Conservation (phyloP, 192 early-diverging fungal genomes). For the Coemansia sp. region DNA sequence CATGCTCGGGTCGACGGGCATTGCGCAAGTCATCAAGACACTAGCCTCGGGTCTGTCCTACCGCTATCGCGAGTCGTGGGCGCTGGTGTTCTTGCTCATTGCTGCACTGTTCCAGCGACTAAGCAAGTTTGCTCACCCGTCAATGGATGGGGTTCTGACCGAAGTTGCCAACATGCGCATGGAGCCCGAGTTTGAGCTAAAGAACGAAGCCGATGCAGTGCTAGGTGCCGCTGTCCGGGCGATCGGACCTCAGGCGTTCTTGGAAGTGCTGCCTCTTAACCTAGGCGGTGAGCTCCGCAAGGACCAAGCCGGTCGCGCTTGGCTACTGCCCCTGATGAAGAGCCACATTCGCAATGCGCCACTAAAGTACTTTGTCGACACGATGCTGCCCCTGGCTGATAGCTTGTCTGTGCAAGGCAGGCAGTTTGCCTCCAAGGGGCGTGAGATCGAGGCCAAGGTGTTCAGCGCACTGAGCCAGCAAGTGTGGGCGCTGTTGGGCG, state of each 20-base stretch:
- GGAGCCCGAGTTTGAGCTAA: constrained; percentile 80
- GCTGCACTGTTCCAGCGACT: constrained; percentile 80
- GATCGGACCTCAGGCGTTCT: constrained; percentile 78
- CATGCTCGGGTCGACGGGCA: constrained; percentile 66
- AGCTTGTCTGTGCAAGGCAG: constrained; percentile 66
- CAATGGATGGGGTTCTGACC: constrained; percentile 62
- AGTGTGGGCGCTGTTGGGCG: constrained; percentile 84
- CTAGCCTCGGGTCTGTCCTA: constrained; percentile 68
- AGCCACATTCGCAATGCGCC: constrained; percentile 70
- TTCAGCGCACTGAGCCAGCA: constrained; percentile 87
- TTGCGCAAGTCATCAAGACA: constrained; percentile 56
- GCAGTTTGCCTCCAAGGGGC: constrained; percentile 58
- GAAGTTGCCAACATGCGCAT: constrained; percentile 78
- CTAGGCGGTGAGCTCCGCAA: constrained; percentile 61
- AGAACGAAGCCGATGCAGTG: constrained; percentile 81
- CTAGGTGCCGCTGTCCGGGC: constrained; percentile 78
- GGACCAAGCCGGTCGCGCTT: constrained; percentile 73
- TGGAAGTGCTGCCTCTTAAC: constrained; percentile 79
- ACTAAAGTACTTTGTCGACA: constrained; percentile 69
- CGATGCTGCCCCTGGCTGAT: constrained; percentile 79
- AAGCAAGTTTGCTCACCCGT: constrained; percentile 59
- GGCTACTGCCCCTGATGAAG: constrained; percentile 85
- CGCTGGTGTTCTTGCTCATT: constrained; percentile 73
- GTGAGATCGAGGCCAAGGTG: constrained; percentile 80
- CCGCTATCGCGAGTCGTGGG: constrained; percentile 81